A percentile compares a stretch with the other conserved stretches of the same genome.
These are phyloP conservation scores for Clarireedia homoeocarpa DNA, from an alignment of 2,329 filamentous ascomycete species.

Conservation along the genomic window DNA sequence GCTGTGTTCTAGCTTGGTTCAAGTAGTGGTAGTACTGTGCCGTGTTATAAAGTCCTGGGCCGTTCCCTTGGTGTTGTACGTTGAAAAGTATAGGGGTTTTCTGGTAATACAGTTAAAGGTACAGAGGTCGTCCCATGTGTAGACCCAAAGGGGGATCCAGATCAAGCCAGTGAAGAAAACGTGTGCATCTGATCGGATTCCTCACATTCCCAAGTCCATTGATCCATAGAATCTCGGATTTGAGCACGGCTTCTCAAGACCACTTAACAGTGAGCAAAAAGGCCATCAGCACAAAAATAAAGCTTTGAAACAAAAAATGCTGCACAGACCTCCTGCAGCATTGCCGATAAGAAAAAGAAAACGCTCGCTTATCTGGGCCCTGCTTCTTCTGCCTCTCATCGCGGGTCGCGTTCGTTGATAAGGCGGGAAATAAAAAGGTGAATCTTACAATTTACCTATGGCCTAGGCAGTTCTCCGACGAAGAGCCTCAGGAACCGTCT, in stretches of 20 bases:
- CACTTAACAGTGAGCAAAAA: background rate
- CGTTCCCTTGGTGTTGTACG: background rate
- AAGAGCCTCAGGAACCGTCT: constrained; percentile 6
- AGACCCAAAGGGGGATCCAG: background rate
- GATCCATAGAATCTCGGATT: background rate
- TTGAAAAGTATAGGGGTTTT: background rate
- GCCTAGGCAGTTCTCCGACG: background rate
- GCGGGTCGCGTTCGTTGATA: too few species aligned
- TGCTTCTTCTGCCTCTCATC: too few species aligned
- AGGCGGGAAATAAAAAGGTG: too few species aligned
- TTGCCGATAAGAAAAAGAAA: background rate
- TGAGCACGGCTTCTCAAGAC: background rate
- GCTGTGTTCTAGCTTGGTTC: too few species aligned
- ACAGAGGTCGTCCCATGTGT: background rate
- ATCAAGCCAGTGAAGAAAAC: background rate
- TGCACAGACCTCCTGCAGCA: background rate
- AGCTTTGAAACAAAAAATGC: background rate
- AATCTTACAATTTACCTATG: too few species aligned
- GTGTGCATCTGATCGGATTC: background rate
- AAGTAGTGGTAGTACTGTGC: background rate
- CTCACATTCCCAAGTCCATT: background rate
- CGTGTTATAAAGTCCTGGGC: background rate
- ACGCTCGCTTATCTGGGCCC: background rate
- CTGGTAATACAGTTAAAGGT: background rate
- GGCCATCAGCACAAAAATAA: background rate